These are phyloP conservation scores for Salvia hispanica DNA, from an alignment of 257 asterid genomes.

Conservation along the genomic window DNA sequence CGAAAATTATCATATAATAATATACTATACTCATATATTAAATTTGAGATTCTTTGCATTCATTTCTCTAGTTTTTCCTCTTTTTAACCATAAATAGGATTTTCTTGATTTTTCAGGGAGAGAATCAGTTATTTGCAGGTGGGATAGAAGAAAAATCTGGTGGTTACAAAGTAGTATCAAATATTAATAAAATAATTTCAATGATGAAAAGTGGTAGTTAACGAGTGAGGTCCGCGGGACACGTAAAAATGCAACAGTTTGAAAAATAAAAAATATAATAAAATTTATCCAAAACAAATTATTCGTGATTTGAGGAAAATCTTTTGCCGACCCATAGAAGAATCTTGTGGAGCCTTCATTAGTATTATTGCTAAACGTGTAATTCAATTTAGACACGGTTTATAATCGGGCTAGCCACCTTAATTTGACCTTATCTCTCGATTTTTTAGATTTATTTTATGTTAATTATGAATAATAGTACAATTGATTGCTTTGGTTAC, in stretches of 20 bases:
- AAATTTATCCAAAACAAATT: constrained; percentile 21
- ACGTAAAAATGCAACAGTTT: constrained; percentile 23
- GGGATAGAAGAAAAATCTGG: constrained; percentile 29
- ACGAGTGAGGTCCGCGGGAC: constrained; percentile 27
- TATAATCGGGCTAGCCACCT: constrained; percentile 14
- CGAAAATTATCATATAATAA: too few species aligned
- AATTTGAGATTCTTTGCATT: too few species aligned
- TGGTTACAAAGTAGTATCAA: constrained; percentile 17
- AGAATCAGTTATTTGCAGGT: constrained; percentile 24
- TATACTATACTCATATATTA: too few species aligned
- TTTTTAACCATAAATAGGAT: neutral
- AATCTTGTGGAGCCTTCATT: neutral
- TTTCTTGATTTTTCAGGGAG: constrained; percentile 25
- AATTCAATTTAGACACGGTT: constrained; percentile 22
- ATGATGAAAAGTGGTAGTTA: constrained; percentile 5
- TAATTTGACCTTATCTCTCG: constrained; percentile 12
- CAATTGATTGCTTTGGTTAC: too few species aligned
- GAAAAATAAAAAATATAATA: neutral
- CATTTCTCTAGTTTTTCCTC: too few species aligned
- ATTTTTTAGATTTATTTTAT: neutral
- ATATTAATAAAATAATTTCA: neutral
- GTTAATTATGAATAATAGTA: too few species aligned
- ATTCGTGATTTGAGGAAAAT: constrained; percentile 28
- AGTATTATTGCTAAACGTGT: constrained; percentile 26
- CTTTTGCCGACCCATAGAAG: constrained; percentile 32